These are phyloP conservation scores for Nymphaea colorata DNA, from an alignment of 164 flowering plant genomes.

Conservation along the genomic window DNA sequence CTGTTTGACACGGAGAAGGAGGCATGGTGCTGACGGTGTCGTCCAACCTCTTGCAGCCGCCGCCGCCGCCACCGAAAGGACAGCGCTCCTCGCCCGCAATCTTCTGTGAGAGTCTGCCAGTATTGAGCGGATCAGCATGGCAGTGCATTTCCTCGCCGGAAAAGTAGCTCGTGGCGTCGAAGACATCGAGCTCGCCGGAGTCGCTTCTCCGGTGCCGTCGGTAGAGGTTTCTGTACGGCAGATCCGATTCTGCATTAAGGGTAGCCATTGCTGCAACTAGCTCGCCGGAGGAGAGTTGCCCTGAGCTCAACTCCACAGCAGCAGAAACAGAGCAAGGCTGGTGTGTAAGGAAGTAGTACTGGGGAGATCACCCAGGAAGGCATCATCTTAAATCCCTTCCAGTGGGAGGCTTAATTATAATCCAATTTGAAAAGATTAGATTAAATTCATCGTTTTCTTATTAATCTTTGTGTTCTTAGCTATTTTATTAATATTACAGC, in stretches of 20 bases:
- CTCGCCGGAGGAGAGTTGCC: no score
- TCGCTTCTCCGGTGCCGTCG: constrained; percentile 30
- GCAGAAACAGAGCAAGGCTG: no score
- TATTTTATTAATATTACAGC: no score
- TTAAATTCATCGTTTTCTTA: no score
- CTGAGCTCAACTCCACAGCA: no score
- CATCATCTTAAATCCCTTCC: no score
- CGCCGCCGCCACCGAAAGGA: constrained; percentile 37
- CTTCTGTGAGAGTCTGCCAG: constrained; percentile 13
- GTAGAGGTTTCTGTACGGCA: not conserved
- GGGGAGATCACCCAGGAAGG: no score
- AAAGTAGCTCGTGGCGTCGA: constrained; percentile 81
- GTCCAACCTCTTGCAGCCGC: constrained; percentile 62
- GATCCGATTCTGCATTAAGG: not conserved
- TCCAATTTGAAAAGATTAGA: no score
- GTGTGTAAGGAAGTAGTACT: no score
- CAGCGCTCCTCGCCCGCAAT: constrained; percentile 17
- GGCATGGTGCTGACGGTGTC: constrained; percentile 16
- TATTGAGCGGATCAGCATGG: constrained; percentile 3
- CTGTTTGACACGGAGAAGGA: constrained; percentile 8
- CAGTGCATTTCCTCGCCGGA: constrained; percentile 30
- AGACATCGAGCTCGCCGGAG: constrained; percentile 84
- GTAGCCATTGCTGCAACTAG: not conserved
- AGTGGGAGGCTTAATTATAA: no score
- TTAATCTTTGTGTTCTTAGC: no score